Evolutionary conservation across 2,329 filamentous ascomycete genomes (phyloP), one percentile per base, ranked within the genome.

Genomic region (Trichophyton equinum): DNA sequence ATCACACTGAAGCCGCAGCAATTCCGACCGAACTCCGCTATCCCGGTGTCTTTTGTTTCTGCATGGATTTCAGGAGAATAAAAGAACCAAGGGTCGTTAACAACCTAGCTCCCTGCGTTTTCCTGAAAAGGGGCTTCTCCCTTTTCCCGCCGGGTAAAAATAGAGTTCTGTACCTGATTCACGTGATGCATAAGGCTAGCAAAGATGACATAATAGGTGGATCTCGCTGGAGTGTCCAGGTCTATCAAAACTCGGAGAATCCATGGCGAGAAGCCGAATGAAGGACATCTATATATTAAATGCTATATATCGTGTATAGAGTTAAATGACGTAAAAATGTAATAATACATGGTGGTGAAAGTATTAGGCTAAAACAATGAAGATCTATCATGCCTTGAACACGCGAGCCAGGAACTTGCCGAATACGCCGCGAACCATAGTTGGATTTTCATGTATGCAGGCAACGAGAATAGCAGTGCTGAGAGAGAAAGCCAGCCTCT

Each of bases 401-500:
- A 85, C 79, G 64, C 74, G 76, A 13, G 72, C 74, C 62, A 88
- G 67, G 27, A 91, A 68, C 20, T 76, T 79, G 6, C 87, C 88
- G 63, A 90, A 74, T 51, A 90, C 81, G 4, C 87, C 87, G 61
- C 87, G 78, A 27, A 91, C 85, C 66, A 84, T 76, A 33, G 69
- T 72, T 38, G 80, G 82, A 56, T 84, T 82, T 73, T 89, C 86
- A 46, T 78, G 74, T 25, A 84, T 80, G 67, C 81, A 83, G 0
- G 86, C 85, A 62, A 90, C 81, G n/a, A 91, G 81, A 8, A 89
- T 78, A 3, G 86, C 87, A 8, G 83, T 81, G 68, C 86, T 88
- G 51, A 80, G 70, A 0, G 86, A 83, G 72, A 91, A 91, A 0
- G 80, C 81, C 33, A 82, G 63, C 42, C 79, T 83, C 76, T 90